A percentile compares a stretch with the other conserved stretches of the same genome.
phyloP scores from a whole-genome alignment of 169 alveolate species.

The Plasmodium relictum region DNA sequence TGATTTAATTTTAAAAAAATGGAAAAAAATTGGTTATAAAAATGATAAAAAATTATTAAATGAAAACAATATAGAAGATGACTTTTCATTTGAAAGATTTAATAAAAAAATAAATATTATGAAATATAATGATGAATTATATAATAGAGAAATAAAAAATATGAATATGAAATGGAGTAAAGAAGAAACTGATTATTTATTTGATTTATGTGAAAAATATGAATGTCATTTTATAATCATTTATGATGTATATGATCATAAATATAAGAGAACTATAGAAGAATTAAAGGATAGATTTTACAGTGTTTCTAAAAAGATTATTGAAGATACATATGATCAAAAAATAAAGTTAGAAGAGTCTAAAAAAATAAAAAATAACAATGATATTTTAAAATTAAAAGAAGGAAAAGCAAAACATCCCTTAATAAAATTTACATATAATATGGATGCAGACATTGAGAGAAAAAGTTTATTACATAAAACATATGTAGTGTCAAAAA shows the following conservation, averaged over 20 bases:
- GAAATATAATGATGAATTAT: slow-evolving; percentile 85
- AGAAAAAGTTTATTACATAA: slow-evolving; percentile 85
- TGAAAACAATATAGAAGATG: slow-evolving; percentile 73
- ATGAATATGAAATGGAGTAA: slow-evolving; percentile 84
- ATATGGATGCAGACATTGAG: slow-evolving; percentile 88
- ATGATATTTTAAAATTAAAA: slow-evolving; percentile 82
- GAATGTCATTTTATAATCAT: slow-evolving; percentile 88
- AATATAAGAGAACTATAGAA: slow-evolving; percentile 86
- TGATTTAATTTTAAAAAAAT: slow-evolving; percentile 82
- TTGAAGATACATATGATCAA: slow-evolving; percentile 86
- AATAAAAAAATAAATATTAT: slow-evolving; percentile 82
- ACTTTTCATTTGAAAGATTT: slow-evolving; percentile 83
- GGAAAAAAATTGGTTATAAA: slow-evolving; percentile 81
- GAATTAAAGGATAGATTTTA: slow-evolving; percentile 89
- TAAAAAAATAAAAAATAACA: slow-evolving; percentile 85
- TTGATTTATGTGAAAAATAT: slow-evolving; percentile 89
- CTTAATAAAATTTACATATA: slow-evolving; percentile 85
- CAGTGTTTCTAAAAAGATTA: slow-evolving; percentile 86
- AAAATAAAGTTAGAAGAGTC: slow-evolving; percentile 87
- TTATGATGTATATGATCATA: slow-evolving; percentile 86
- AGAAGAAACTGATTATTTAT: slow-evolving; percentile 89
- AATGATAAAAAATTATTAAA: slow-evolving; percentile 56
- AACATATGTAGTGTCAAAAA: slow-evolving; percentile 81
- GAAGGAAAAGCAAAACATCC: slow-evolving; percentile 90
- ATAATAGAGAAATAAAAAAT: slow-evolving; percentile 68